Conservation (phyloP, 2,329 filamentous ascomycete species). For the Sporothrix variecibatus region DNA sequence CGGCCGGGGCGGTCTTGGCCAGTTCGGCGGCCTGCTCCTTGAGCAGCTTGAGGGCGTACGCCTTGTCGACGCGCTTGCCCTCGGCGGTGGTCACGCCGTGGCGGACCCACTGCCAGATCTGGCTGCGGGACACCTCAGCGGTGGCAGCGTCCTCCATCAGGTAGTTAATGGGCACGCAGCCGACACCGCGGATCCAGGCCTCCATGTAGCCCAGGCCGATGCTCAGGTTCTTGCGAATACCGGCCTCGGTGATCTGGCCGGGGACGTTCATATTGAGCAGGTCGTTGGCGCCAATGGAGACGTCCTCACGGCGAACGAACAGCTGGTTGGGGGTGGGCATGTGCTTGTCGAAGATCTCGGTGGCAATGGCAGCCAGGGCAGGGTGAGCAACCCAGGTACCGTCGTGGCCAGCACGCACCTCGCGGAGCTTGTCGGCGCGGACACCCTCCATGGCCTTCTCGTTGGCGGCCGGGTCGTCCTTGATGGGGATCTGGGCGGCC, state of each 20-base stretch:
- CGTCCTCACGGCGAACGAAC: conserved; percentile 86
- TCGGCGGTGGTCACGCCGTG: conserved; percentile 75
- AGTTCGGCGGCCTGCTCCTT: conserved; percentile 82
- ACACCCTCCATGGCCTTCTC: conserved; percentile 93
- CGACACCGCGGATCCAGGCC: conserved; percentile 91
- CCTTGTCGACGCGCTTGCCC: conserved; percentile 91
- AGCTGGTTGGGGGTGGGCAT: conserved; percentile 99
- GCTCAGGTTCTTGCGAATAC: conserved; percentile 96
- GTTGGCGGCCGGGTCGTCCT: conserved; percentile 87
- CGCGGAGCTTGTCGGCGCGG: conserved; percentile 91
- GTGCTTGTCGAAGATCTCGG: conserved; percentile 93
- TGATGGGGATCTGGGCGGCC: conserved; percentile 98
- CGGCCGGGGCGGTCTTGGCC: conserved; percentile 72
- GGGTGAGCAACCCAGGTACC: conserved; percentile 98
- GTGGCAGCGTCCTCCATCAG: conserved; percentile 87
- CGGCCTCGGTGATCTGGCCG: conserved; percentile 86
- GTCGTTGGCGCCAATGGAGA: conserved; percentile 81
- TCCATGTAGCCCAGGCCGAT: conserved; percentile 99
- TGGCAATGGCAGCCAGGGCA: conserved; percentile 82
- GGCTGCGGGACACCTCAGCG: conserved; percentile 89
- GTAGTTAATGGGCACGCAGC: conserved; percentile 70
- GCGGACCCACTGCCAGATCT: conserved; percentile 95
- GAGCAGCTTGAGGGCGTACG: conserved; percentile 81
- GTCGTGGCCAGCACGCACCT: conserved; percentile 93
- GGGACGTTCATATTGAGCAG: conserved; percentile 98